A percentile compares a stretch with the other conserved stretches of the same genome.
These are phyloP conservation scores for Calvatia gigantea DNA, from an alignment of 768 basidiomycete species.

Conservation along the genomic window DNA sequence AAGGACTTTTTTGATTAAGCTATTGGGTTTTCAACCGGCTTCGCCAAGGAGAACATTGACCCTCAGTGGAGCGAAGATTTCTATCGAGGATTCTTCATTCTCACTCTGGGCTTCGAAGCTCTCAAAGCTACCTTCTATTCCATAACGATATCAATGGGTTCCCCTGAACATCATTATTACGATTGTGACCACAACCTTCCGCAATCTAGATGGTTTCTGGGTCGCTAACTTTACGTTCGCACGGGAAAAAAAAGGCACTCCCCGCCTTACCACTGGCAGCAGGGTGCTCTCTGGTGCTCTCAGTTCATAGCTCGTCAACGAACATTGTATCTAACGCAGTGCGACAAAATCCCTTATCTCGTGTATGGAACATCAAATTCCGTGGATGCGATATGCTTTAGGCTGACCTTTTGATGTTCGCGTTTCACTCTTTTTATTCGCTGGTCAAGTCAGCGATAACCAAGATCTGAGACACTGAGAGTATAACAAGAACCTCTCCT, in stretches of 20 bases:
- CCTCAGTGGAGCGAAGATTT: not conserved
- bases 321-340: too few species aligned
- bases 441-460: too few species aligned
- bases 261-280: slow-evolving; percentile 4
- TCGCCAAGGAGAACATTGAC: not conserved
- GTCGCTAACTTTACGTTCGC: not conserved
- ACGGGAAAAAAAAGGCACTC: not conserved
- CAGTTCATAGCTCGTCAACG: too few species aligned
- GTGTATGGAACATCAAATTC: too few species aligned
- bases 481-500: too few species aligned
- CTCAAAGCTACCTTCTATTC: not conserved
- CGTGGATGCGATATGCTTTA: too few species aligned
- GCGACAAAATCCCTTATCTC: too few species aligned
- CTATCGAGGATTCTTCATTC: not conserved
- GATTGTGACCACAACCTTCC: not conserved
- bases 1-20: not conserved
- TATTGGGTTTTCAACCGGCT: not conserved
- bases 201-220: not conserved
- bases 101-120: not conserved
- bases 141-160: not conserved
- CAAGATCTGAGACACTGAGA: too few species aligned
- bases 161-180: not conserved
- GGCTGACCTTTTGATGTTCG: too few species aligned
- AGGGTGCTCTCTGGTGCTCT: not conserved
- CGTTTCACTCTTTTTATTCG: too few species aligned